These are phyloP conservation scores for Tephrocybe sp. DNA, from an alignment of 768 basidiomycete species.

Conservation along the genomic window DNA sequence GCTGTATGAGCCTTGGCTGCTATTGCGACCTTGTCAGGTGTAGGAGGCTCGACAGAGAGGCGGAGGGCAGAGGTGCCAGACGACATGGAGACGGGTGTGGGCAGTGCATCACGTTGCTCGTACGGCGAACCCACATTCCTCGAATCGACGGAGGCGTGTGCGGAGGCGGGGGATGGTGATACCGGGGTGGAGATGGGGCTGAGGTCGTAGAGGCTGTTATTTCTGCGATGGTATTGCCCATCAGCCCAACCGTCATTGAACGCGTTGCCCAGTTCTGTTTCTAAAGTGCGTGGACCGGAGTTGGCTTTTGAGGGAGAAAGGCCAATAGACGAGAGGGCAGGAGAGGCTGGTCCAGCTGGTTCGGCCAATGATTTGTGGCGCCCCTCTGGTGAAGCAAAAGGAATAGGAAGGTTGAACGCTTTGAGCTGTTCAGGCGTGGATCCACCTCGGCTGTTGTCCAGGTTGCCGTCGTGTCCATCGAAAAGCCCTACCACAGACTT, in stretches of 20 bases:
- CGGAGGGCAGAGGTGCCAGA: constrained; percentile 21
- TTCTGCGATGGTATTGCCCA: constrained; percentile 44
- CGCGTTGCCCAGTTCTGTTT: constrained; percentile 57
- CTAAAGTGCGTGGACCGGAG: constrained; percentile 36
- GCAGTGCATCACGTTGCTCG: constrained; percentile 8
- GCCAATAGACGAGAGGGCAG: constrained; percentile 32
- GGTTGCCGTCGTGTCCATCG: constrained; percentile 28
- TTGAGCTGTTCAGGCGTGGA: constrained; percentile 15
- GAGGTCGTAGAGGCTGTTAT: constrained; percentile 55
- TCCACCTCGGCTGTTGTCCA: constrained; percentile 12
- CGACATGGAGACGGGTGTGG: constrained; percentile 16
- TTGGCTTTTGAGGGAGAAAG: constrained; percentile 22
- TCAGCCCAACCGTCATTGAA: constrained; percentile 43
- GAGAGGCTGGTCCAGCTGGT: constrained; percentile 25
- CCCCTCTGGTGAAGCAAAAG: constrained; percentile 29
- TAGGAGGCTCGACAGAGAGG: constrained; percentile 41
- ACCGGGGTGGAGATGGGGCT: constrained; percentile 41
- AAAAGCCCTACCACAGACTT: constrained; percentile 67
- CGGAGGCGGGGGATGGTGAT: constrained; percentile 23
- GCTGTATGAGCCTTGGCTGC: constrained; percentile 6
- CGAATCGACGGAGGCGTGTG: constrained; percentile 11
- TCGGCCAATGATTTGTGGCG: constrained; percentile 28
- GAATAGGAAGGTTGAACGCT: constrained; percentile 23
- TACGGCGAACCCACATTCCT: constrained; percentile 12
- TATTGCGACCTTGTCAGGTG: constrained; percentile 28